Evolutionary conservation across 805 yeast species (phyloP), one percentile per base, ranked within the genome.

Genomic region (Sporopachydermia lactativora): DNA sequence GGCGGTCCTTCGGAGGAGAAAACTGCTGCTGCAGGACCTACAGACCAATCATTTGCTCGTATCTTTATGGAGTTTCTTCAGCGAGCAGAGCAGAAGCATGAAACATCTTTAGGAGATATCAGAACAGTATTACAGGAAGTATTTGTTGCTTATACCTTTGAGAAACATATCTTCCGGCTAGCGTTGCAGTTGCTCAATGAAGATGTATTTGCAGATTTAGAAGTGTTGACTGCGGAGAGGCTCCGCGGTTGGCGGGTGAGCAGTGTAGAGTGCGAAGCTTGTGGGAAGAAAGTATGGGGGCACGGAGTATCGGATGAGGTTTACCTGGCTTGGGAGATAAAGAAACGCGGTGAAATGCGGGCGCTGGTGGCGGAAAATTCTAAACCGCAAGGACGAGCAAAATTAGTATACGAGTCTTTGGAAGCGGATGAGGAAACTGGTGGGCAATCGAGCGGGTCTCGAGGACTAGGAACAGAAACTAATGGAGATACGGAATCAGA

Each of bases 201-300:
- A 16, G 79, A 75, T 18, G 73, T 79, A 1, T 68, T 61, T 47
- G 59, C 59, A 15, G 66, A 70, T 44, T 58, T 77, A 52, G 52
- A 62, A 8, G 46, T 50, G 2, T 59, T 79, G 6, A 62, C 69
- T 8, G 45, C 49, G 2, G 61, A 64, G 24, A 61, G 70, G 16
- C 47, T 64, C 1, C 55, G 60, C 31, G 96, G 96, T 0, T 80
- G 94, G 85, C 63, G 77, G 0, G 64, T 69, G 2, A 60, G 59
- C 18, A 61, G 62, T 18, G 62, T 66, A 31, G 73, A 68, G 38
- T 88, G 96, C 55, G 80, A 80, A 28, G 71, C 79, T 0, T 88
- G 96, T 57, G 88, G 84, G 1, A 75, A 75, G 45, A 61, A 62
- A 15, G 60, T 86, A 24, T 78, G 86, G 76, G 95, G 96, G 0